Percentiles rank a stretch among this genome's conserved stretches.
phyloP scores from a whole-genome alignment of 2,329 filamentous ascomycete species.

The Albifimbria verrucaria region DNA sequence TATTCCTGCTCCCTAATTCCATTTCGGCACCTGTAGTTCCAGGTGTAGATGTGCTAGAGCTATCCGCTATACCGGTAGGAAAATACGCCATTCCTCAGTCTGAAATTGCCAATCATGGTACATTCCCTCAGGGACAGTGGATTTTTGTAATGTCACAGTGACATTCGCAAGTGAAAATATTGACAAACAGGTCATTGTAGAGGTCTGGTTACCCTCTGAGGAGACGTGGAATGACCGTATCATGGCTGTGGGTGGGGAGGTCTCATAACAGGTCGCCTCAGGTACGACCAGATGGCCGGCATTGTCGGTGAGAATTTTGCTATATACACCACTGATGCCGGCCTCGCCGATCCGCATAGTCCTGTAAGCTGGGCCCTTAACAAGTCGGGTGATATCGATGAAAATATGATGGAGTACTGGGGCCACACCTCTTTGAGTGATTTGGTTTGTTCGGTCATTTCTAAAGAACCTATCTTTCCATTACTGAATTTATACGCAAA shows the following conservation, averaged over 20 bases:
- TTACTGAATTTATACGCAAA: neutral
- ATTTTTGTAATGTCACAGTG: slow-evolving; percentile 1
- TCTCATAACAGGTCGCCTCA: neutral
- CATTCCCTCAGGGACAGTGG: neutral
- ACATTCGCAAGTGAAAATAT: neutral
- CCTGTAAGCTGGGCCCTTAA: slow-evolving; percentile 1
- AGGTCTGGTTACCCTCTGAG: neutral
- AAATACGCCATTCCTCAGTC: neutral
- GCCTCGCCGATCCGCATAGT: neutral
- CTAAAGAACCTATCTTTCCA: neutral
- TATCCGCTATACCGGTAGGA: neutral
- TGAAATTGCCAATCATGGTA: neutral
- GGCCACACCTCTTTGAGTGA: slow-evolving; percentile 1
- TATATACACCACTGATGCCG: neutral
- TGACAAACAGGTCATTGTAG: neutral
- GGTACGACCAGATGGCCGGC: neutral
- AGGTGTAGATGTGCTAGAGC: neutral
- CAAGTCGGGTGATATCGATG: neutral
- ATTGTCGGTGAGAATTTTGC: neutral
- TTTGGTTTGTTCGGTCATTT: neutral
- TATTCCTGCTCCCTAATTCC: too few species aligned
- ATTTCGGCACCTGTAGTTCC: too few species aligned
- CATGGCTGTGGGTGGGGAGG: neutral
- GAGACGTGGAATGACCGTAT: slow-evolving; percentile 1
- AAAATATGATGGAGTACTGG: slow-evolving; percentile 3